Conservation (phyloP, 140 eudicot genomes). For the Flaveria floridana region DNA sequence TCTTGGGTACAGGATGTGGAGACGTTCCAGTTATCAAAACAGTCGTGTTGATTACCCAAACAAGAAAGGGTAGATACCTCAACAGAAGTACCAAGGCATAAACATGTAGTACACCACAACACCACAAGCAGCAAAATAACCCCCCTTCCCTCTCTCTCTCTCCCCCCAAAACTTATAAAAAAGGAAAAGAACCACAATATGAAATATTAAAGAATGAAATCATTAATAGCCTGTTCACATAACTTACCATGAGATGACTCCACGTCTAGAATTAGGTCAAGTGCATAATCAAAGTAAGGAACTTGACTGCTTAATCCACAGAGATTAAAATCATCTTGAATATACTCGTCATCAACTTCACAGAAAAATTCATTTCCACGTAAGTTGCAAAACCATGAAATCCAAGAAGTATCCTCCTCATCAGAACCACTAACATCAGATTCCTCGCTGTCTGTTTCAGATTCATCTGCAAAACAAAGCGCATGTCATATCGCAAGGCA, state of each 20-base stretch:
- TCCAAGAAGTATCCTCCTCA: conserved; percentile 93
- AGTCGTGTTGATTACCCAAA: not conserved
- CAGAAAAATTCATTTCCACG: conserved; percentile 90
- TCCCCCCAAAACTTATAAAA: not conserved
- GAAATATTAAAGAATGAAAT: conserved; percentile 17
- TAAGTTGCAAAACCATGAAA: conserved; percentile 92
- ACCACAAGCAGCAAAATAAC: not conserved
- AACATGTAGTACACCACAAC: not conserved
- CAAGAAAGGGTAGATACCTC: not conserved
- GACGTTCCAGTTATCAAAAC: not conserved
- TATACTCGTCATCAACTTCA: conserved; percentile 92
- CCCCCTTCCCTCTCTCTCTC: not conserved
- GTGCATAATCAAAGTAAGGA: conserved; percentile 90
- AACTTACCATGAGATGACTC: conserved; percentile 87
- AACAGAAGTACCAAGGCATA: not conserved
- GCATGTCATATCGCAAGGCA: not conserved
- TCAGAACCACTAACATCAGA: conserved; percentile 95
- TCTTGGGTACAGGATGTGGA: not conserved
- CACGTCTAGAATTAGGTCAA: conserved; percentile 80
- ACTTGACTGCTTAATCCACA: conserved; percentile 96
- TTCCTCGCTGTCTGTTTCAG: conserved; percentile 91
- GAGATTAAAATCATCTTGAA: conserved; percentile 87
- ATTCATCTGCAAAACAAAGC: conserved; percentile 57
- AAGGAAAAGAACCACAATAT: not conserved
- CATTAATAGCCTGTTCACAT: not conserved